Evolutionary conservation across 352 stramenopile species (phyloP).

Genomic region (Phytopythium ostracodes): DNA sequence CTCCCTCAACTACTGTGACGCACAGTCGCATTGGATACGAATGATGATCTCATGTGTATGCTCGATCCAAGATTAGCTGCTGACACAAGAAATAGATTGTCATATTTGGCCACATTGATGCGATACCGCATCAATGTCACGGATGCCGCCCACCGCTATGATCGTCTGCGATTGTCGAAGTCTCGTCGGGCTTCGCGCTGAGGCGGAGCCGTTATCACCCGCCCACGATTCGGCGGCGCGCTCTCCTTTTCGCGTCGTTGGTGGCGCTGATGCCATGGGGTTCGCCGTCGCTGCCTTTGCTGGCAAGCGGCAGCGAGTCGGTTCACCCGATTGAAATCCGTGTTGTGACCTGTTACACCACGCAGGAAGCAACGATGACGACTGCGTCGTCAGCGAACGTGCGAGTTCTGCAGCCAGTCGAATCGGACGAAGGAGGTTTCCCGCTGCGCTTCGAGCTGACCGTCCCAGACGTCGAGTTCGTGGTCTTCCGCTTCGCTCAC

Average conservation of each 20-base stretch:
- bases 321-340: neutral
- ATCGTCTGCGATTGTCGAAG: neutral
- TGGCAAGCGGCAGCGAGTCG: neutral
- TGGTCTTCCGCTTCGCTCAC: neutral
- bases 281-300: neutral
- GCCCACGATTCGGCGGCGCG: neutral
- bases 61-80: no score
- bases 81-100: neutral
- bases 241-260: neutral
- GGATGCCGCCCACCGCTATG: no score
- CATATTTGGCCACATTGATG: neutral
- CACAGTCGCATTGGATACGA: neutral
- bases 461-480: neutral
- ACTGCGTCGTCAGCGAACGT: neutral
- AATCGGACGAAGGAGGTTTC: neutral
- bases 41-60: no score
- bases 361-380: neutral
- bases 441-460: neutral
- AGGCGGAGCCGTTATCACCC: neutral
- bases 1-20: no score
- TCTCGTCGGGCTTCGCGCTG: neutral
- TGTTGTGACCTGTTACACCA: neutral
- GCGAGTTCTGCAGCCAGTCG: neutral
- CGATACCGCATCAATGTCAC: neutral
- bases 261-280: neutral